Evolutionary conservation across 768 basidiomycete species (phyloP), one percentile per base, ranked within the genome.

Genomic region (Aureoboletus auriporus): DNA sequence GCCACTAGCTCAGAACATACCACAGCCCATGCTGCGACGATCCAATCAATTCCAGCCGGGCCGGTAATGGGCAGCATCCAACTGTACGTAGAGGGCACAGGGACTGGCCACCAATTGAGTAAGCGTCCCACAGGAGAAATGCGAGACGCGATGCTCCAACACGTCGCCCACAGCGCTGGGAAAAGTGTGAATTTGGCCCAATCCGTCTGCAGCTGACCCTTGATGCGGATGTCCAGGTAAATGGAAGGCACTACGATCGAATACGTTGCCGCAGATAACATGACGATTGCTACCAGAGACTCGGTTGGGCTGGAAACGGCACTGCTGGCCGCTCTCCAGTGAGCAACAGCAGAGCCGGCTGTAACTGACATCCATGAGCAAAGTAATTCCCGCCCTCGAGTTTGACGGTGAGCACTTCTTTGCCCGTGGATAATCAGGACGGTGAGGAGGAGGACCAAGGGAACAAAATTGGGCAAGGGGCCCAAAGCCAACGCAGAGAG

Each of bases 11-110:
- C 76, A 8, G 84, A 78, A 26, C 78, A 55, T 9, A 89, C 73
- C 9, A 81, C 79, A 5, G 86, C 86, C 84, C 85, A 92, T 8
- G 79, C 82, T n/a, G 78, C 89, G 7, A 78, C 74, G 26, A 85
- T 62, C 84, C 87, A 92, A 62, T 92, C 86, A 49, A 80, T 74
- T 8, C 77, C 79, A 29, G 72, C 65, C 29, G 82, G 73, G 5
- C 90, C 89, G 20, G 78, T 52, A 38, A 74, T 62, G 0, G 76
- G 78, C 2, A 77, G 56, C n/a, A 82, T 63, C 88, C 89, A 93
- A 3, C 59, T 59, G 58, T 91, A 92, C 0, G 75, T 73, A 30
- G 74, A 62, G 7, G 73, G 62, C 12, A 78, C 70, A 9, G 86
- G 82, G 29, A 75, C 83, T 39, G 59, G 60, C 51, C 57, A 63